Evolutionary conservation across 768 basidiomycete genomes (phyloP).

Genomic region (Pleurotus sapidus): DNA sequence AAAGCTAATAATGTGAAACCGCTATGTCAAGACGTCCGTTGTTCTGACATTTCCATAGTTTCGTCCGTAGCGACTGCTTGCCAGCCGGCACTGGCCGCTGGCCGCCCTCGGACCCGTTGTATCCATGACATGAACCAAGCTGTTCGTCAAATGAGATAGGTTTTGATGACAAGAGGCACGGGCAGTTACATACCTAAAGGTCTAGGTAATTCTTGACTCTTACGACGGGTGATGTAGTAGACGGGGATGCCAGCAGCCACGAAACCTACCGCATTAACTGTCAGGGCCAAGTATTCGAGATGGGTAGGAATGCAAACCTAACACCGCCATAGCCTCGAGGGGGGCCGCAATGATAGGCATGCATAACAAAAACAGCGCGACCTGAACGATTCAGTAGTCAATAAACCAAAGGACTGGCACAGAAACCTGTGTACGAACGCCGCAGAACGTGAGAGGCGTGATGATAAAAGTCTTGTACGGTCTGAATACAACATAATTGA

Average conservation of each 20-base stretch:
- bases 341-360: conserved; percentile 97
- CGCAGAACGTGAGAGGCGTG: conserved; percentile 89
- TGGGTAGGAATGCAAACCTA: conserved; percentile 50
- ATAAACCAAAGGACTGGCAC: neutral
- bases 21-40: conserved; percentile 9
- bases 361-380: conserved; percentile 84
- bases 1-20: conserved; percentile 8
- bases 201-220: conserved; percentile 36
- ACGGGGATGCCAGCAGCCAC: conserved; percentile 78
- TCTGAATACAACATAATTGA: conserved; percentile 31
- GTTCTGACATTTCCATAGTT: conserved; percentile 62
- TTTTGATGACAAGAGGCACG: neutral
- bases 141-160: conserved; percentile 21
- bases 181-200: conserved; percentile 36
- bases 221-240: conserved; percentile 72
- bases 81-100: conserved; percentile 64
- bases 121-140: conserved; percentile 40
- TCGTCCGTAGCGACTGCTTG: conserved; percentile 78
- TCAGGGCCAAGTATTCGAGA: conserved; percentile 2
- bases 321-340: conserved; percentile 78
- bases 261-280: conserved; percentile 49
- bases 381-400: conserved; percentile 37
- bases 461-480: conserved; percentile 92
- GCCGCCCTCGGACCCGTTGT: conserved; percentile 48
- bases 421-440: conserved; percentile 42